Evolutionary conservation across 2,329 filamentous ascomycete genomes (phyloP).

Genomic region (Plectosphaerella cucumerina): DNA sequence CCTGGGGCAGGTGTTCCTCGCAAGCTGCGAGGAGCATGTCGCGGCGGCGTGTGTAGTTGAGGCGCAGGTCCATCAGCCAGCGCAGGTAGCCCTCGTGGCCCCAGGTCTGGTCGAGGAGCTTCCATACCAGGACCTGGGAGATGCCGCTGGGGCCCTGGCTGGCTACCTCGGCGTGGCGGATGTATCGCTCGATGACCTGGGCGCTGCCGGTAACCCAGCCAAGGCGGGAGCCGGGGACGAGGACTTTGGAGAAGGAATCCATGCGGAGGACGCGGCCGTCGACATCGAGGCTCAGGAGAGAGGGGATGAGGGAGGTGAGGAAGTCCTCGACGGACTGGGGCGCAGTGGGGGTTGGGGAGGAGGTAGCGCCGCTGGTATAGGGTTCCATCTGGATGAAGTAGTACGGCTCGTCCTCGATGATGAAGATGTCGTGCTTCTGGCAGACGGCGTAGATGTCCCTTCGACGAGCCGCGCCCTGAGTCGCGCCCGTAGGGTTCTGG

Average conservation of each 20-base stretch:
- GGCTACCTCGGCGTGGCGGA: constrained; percentile 76
- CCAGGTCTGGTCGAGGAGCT: constrained; percentile 90
- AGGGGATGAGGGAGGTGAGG: constrained; percentile 67
- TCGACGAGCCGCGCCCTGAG: constrained; percentile 64
- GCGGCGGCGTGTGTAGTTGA: constrained; percentile 76
- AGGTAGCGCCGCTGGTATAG: constrained; percentile 36
- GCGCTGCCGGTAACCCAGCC: constrained; percentile 89
- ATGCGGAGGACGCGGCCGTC: constrained; percentile 87
- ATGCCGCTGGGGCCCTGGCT: constrained; percentile 85
- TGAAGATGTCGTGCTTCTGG: constrained; percentile 79
- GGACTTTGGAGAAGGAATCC: constrained; percentile 91
- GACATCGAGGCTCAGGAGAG: constrained; percentile 72
- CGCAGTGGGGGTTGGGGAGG: constrained; percentile 38
- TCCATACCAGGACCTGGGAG: constrained; percentile 78
- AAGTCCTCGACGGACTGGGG: constrained; percentile 68
- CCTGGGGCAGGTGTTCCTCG: constrained; percentile 68
- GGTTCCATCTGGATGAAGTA: constrained; percentile 89
- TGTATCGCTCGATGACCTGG: constrained; percentile 78
- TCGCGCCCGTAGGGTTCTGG: constrained; percentile 88
- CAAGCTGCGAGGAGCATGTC: constrained; percentile 76
- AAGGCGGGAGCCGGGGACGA: constrained; percentile 74
- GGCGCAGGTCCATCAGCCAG: constrained; percentile 80
- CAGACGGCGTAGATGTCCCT: constrained; percentile 72
- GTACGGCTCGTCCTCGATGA: constrained; percentile 92
- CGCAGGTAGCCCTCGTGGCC: constrained; percentile 84